Evolutionary conservation across 2,329 filamentous ascomycete species (phyloP).

Genomic region (Calcarisporium arbuscula): DNA sequence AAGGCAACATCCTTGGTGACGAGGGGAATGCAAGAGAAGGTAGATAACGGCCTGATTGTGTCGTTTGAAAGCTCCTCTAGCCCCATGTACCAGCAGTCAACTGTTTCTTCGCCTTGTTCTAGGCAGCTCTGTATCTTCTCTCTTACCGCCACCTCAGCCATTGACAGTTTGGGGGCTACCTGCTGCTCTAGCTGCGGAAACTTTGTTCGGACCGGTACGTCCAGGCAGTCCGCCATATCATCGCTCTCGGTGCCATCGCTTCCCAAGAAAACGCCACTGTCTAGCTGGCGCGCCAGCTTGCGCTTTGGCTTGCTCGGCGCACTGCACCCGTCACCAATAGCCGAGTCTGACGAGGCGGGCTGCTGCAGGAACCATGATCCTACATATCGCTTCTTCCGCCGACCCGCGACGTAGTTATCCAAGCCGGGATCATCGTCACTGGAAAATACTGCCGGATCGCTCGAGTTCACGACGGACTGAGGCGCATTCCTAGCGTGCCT

Average conservation of each 20-base stretch:
- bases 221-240: constrained; percentile 26
- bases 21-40: constrained; percentile 47
- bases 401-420: constrained; percentile 55
- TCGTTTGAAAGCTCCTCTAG: constrained; percentile 49
- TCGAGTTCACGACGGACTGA: constrained; percentile 48
- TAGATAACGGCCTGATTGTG: constrained; percentile 49
- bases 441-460: constrained; percentile 65
- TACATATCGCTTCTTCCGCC: constrained; percentile 55
- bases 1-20: constrained; percentile 54
- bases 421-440: constrained; percentile 64
- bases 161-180: constrained; percentile 23
- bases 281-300: constrained; percentile 51
- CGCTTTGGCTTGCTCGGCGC: constrained; percentile 39
- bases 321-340: constrained; percentile 35
- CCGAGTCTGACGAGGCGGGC: constrained; percentile 43
- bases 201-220: constrained; percentile 24
- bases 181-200: constrained; percentile 31
- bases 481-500: constrained; percentile 20
- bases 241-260: constrained; percentile 49
- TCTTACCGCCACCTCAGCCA: constrained; percentile 38
- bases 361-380: constrained; percentile 64
- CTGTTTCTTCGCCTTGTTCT: constrained; percentile 50
- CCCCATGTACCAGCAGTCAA: constrained; percentile 55
- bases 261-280: constrained; percentile 65
- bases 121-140: constrained; percentile 44